Percentiles rank a stretch among this genome's conserved stretches.
phyloP scores from a whole-genome alignment of 2,329 filamentous ascomycete species.

The Lachnellula willkommii region DNA sequence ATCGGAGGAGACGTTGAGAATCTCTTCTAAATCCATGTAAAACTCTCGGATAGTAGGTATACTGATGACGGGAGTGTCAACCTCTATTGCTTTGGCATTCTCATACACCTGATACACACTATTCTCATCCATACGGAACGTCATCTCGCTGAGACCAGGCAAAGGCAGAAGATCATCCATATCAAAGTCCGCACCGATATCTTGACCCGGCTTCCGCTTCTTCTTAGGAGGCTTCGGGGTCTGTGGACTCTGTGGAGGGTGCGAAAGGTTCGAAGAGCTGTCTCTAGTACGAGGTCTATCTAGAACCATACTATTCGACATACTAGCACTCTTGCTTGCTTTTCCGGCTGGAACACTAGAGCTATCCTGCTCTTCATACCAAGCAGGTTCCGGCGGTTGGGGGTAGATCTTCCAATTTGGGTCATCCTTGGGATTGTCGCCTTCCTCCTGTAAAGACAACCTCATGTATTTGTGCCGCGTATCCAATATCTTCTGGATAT shows the following conservation, averaged over 20 bases:
- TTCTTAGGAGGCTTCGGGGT: conserved; percentile 46
- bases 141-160: conserved; percentile 62
- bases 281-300: conserved; percentile 25
- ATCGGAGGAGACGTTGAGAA: conserved; percentile 86
- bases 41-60: conserved; percentile 94
- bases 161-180: conserved; percentile 72
- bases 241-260: conserved; percentile 33
- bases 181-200: conserved; percentile 90
- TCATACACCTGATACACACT: conserved; percentile 94
- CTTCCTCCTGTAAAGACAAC: conserved; percentile 73
- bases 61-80: conserved; percentile 64
- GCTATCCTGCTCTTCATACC: conserved; percentile 52
- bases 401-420: conserved; percentile 85
- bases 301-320: conserved; percentile 31
- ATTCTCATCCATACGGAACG: conserved; percentile 72
- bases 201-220: conserved; percentile 76
- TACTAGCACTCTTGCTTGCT: conserved; percentile 46
- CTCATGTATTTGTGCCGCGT: conserved; percentile 83
- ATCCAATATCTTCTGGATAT: conserved; percentile 85
- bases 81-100: conserved; percentile 54
- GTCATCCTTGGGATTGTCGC: conserved; percentile 84
- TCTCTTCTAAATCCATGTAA: conserved; percentile 87
- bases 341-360: conserved; percentile 22
- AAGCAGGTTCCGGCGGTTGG: conserved; percentile 83
- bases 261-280: conserved; percentile 15